phyloP scores from a whole-genome alignment of 192 early-diverging fungal species.

The Glomus cerebriforme region DNA sequence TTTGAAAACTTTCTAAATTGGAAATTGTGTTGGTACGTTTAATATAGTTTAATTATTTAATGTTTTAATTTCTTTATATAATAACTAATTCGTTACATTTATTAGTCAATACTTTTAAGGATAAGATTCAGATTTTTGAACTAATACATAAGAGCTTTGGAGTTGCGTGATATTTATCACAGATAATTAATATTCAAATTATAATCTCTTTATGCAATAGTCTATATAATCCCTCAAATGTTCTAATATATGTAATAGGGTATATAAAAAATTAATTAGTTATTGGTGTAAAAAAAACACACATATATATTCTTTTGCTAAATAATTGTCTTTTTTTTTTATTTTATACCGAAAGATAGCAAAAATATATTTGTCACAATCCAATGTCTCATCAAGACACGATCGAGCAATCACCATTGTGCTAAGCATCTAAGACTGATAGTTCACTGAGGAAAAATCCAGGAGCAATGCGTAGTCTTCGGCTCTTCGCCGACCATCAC shows the following conservation, averaged over 20 bases:
- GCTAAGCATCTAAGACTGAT: slow-evolving; percentile 36
- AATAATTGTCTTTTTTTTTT: not conserved
- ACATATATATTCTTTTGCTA: too few relatives aligned
- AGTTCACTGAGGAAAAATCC: slow-evolving; percentile 31
- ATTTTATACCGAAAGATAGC: slow-evolving; percentile 51
- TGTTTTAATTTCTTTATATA: not conserved
- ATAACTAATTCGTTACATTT: not conserved
- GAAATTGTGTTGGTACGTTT: not conserved
- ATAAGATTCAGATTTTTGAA: slow-evolving; percentile 58
- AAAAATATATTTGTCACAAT: slow-evolving; percentile 62
- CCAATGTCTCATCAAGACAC: slow-evolving; percentile 57
- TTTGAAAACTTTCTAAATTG: slow-evolving; percentile 47
- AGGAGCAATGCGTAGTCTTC: slow-evolving; percentile 66
- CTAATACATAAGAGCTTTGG: slow-evolving; percentile 53
- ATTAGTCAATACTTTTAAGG: slow-evolving; percentile 36
- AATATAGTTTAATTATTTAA: not conserved
- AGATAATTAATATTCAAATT: too few relatives aligned
- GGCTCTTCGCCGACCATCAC: slow-evolving; percentile 49
- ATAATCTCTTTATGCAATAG: slow-evolving; percentile 72
- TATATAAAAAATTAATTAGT: slow-evolving; percentile 32
- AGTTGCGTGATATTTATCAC: slow-evolving; percentile 56
- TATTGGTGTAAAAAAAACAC: not conserved
- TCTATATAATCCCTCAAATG: slow-evolving; percentile 76
- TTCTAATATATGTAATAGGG: slow-evolving; percentile 87
- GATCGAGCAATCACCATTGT: slow-evolving; percentile 42